Evolutionary conservation across 306 rosid genomes (phyloP), one percentile per base, ranked within the genome.

Genomic region (Trifolium subterraneum): DNA sequence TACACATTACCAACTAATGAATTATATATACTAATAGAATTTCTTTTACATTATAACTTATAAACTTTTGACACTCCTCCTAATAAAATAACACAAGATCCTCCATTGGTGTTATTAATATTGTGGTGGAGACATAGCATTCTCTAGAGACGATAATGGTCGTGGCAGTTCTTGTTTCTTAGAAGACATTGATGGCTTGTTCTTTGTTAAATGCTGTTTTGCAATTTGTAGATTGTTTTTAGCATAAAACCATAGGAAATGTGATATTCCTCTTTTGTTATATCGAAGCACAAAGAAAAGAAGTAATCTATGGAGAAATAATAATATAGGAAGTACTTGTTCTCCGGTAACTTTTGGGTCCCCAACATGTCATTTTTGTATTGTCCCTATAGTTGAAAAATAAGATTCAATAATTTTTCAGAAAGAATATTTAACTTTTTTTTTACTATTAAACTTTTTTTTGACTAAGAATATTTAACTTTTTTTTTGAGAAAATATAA

Each of bases 311-410:
- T 79, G 50, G 12, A 61, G 62, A 64, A 87, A 36, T 44, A 82
- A 63, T 38, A 82, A 23, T 16, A 33, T 3, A 47, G 27, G 20
- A 4, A 77, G 38, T 5, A 77, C 39, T 60, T 69, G 12, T 47
- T 77, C 74, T 59, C 86, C 88, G 11, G 76, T 29, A 33, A 77
- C 86, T 67, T 73, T 84, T 35, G 85, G 72, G 35, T 56, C 79
- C 31, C 90, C 13, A 87, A 66, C 67, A 87, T 81, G 81, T 87
- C 87, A 71, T 87, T 84, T 78, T 87, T 87, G 78, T 59, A 84
- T 5, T 84, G 82, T 61, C 90, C 88, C 88, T 82, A 59, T n/a
- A 20, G 54, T 68, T 68, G 14, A 25, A 68, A n/a, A n/a, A n/a
- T n/a, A n/a, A n/a, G n/a, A n/a, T n/a, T n/a, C n/a, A n/a, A n/a